Evolutionary conservation across 495 filamentous ascomycete species (phyloP).

Genomic region (Tuber microsphaerosporum): DNA sequence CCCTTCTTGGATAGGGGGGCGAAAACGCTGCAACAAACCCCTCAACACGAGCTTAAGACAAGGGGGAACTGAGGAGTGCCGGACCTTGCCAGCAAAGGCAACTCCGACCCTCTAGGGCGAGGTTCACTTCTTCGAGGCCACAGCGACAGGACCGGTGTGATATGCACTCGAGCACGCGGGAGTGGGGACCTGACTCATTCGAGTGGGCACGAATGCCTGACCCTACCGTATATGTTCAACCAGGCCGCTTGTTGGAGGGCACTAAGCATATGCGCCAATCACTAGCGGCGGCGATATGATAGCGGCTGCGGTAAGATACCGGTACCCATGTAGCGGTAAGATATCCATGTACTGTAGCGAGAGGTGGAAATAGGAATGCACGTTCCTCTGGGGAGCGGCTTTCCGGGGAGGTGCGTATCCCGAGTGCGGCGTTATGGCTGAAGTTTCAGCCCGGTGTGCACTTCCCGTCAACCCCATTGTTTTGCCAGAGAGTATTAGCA

Average conservation of each 20-base stretch:
- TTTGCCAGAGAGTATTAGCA: not conserved
- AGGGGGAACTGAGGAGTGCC: too few relatives aligned
- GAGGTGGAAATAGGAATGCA: too few relatives aligned
- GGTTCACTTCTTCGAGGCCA: not conserved
- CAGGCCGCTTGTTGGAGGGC: not conserved
- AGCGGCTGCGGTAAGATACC: too few relatives aligned
- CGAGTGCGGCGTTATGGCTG: not conserved
- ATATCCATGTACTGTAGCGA: too few relatives aligned
- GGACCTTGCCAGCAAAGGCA: not conserved
- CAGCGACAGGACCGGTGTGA: not conserved
- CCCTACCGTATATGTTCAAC: not conserved
- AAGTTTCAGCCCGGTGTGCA: not conserved
- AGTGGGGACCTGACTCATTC: not conserved
- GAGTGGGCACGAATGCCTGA: not conserved
- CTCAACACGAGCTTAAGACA: not conserved
- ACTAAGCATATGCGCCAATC: not conserved
- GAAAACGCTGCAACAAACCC: not conserved
- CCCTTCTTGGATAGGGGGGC: not conserved
- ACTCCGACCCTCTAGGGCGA: too few relatives aligned
- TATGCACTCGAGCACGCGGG: not conserved
- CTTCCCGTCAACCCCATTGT: not conserved
- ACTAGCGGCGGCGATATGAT: too few relatives aligned
- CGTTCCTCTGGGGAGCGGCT: not conserved
- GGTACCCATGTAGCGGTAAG: too few relatives aligned
- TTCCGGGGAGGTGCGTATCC: not conserved